Conservation (phyloP, 805 yeast species). For the Kuraishia molischiana region DNA sequence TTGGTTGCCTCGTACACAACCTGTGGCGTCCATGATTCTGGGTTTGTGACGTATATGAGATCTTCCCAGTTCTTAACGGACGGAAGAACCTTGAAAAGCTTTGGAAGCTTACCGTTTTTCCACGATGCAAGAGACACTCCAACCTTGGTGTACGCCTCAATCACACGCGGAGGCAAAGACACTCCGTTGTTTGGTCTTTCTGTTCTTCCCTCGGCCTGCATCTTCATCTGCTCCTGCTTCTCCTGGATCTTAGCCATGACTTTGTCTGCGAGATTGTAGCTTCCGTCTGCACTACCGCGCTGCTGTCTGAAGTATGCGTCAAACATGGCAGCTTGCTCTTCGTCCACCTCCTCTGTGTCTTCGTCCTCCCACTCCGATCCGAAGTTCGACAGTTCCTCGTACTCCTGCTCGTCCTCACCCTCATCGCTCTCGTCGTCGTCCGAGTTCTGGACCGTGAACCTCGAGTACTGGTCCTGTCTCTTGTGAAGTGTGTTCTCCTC, state of each 20-base stretch:
- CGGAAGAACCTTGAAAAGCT: conserved; percentile 90
- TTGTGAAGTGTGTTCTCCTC: conserved; percentile 37
- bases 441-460: conserved; percentile 18
- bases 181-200: conserved; percentile 59
- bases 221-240: conserved; percentile 28
- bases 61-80: conserved; percentile 93
- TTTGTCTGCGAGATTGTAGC: conserved; percentile 80
- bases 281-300: conserved; percentile 22
- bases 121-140: conserved; percentile 82
- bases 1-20: conserved; percentile 93
- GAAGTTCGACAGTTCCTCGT: conserved; percentile 19
- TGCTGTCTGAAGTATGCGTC: conserved; percentile 53
- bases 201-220: conserved; percentile 16
- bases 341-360: conserved; percentile 55
- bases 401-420: conserved; percentile 17
- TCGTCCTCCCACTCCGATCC: conserved; percentile 33
- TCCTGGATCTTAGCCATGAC: conserved; percentile 85
- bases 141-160: conserved; percentile 87
- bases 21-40: conserved; percentile 91
- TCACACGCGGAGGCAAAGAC: conserved; percentile 89
- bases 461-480: conserved; percentile 12
- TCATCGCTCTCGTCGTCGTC: conserved; percentile 22
- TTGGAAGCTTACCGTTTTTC: conserved; percentile 95
- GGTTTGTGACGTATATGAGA: conserved; percentile 84
- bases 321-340: conserved; percentile 76